Evolutionary conservation across 768 basidiomycete species (phyloP), one percentile per base, ranked within the genome.

Genomic region (Auriscalpium vulgare): DNA sequence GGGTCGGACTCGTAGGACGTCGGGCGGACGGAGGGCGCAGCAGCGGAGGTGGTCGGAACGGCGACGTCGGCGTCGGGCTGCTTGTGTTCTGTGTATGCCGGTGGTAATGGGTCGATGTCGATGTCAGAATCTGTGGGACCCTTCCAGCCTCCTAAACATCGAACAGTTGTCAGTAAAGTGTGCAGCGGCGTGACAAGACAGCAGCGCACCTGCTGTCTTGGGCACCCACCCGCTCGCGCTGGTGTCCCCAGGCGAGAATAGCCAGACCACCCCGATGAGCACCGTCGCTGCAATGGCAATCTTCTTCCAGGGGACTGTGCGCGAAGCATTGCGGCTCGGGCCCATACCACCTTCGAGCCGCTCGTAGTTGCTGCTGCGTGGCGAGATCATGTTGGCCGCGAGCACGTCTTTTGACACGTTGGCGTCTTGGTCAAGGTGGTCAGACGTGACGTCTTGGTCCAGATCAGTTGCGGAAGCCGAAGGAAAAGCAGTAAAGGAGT

Each of bases 1-100:
- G 85, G 81, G 65, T 95, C 91, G 16, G 81, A 79, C 47, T 84
- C 85, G 62, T 80, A 84, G 0, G 89, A 84, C 4, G 75, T 75
- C 1, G 82, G 82, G 46, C 71, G 11, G 58, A 14, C 17, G 47
- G 56, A 40, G 34, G 46, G 58, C 29, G 29, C 29, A 4, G 29
- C 29, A 9, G 51, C 10, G 4, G 48, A 16, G 19, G 35, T 47
- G 11, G 55, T 37, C 44, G 55, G 17, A 4, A 52, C 0, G 17
- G 34, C 5, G 34, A 37, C 48, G n/a, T 46, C 23, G 23, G 6
- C 23, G 10, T 1, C 16, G 29, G 37, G 37, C 13, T 5, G 34
- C 7, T 13, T 36, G 40, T 43, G 40, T 14, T 13, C 3, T 43
- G 40, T 43, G 40, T 43, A 43, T 9, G 40, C 14, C 40, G 40